Base-by-base conservation (phyloP, 106 monocot species). In the Gastrodia elata region DNA sequence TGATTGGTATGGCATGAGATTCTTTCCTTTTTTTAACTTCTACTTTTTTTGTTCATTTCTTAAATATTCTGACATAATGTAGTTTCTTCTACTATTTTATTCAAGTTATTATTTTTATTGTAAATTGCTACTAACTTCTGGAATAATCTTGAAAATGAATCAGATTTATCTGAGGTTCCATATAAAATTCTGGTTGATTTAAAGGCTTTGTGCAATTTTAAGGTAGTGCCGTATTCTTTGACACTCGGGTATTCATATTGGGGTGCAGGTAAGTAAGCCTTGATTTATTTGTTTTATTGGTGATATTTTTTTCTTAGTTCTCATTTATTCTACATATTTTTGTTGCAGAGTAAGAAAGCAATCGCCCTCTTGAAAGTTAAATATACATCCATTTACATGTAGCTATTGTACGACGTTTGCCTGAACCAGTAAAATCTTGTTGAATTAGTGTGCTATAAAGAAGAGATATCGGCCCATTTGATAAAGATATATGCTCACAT, bases 161-260 rank as follows among this genome's bases (percentile, higher is more conserved):
- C 83, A 98, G 97, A 93, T 48, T 76, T 98, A 64, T 83, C 84
- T 26, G 93, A 87, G 10, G 79, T 98, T 74, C 88, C 86, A 39
- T 73, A 64, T 48, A 42, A 86, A 75, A 73, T 76, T 20, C 38
- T 77, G 65, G 76, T 87, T 69, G 67, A 84, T 30, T 48, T 98
- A 61, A 88, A 83, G 82, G 71, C 70, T 10, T 71, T 98, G 41
- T 93, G 93, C 71, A 64, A 83, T 38, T 69, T 88, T 68, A 81
- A 98, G 82, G 77, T 85, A 5, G 79, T 98, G 2, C 88, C 90
- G 11, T 75, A 93, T 78, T 77, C 82, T 14, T 68, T 98, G 75
- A 93, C 78, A 59, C 90, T 93, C 67, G 97, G 97, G 40, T 98
- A 98, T 81, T 82, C 90, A 18, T 98, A 98, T 65, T 98, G 93